Percentiles rank a stretch among this genome's conserved stretches.
phyloP scores from a whole-genome alignment of 140 eudicot genomes.

The Ambrosia hybrid region DNA sequence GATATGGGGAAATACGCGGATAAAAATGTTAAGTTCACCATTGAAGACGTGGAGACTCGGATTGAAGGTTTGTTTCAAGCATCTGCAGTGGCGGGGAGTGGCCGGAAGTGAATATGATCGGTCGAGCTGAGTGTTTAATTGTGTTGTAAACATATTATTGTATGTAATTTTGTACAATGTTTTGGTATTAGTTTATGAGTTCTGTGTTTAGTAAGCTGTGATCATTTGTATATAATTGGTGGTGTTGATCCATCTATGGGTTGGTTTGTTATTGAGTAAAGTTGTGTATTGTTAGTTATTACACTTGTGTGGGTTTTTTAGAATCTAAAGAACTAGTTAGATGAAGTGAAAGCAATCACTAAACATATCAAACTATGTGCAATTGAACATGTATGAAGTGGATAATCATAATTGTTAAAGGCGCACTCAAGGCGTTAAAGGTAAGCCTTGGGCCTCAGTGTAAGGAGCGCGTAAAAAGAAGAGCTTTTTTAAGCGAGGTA shows the following conservation, averaged over 20 bases:
- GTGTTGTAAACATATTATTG: constrained; percentile 38
- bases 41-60: constrained; percentile 78
- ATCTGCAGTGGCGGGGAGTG: constrained; percentile 38
- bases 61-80: constrained; percentile 68
- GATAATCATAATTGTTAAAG: no score
- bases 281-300: background rate
- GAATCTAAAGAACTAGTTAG: background rate
- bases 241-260: constrained; percentile 15
- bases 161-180: constrained; percentile 33
- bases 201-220: constrained; percentile 10
- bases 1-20: constrained; percentile 72
- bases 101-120: constrained; percentile 50
- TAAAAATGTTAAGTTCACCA: constrained; percentile 65
- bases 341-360: background rate
- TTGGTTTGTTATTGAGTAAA: constrained; percentile 18
- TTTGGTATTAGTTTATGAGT: constrained; percentile 38
- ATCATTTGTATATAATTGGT: constrained; percentile 27
- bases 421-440: no score
- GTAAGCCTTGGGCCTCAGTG: no score
- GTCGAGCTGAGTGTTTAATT: constrained; percentile 14
- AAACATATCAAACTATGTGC: background rate
- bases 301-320: background rate
- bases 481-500: no score
- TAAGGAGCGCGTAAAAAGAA: no score
- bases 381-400: background rate